Evolutionary conservation across 352 stramenopile species (phyloP), one percentile per base, ranked within the genome.

Genomic region (Pythium volutum): DNA sequence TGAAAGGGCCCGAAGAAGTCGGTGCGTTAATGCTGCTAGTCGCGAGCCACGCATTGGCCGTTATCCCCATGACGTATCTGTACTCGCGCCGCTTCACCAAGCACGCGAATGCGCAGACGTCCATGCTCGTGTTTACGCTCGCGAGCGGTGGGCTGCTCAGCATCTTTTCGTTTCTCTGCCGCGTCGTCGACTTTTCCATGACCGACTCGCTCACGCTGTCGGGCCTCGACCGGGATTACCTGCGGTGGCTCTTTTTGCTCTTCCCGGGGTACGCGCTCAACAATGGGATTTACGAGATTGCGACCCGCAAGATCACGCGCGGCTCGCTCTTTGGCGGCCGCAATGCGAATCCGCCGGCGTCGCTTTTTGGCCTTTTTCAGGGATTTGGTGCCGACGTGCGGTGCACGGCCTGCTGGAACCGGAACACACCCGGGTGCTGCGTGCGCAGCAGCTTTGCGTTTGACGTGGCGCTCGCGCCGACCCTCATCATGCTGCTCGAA

Each of bases 121-220:
- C 74, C 7, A 63, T 89, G 46, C 66, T 92, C 25, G 76, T 89
- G 6, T 84, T 92, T 43, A 67, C 69, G 1, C 67, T 92, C 0
- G 74, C 77, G 20, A 79, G 77, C 0, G 82, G 78, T 20, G 78
- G 76, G 7, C 60, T 91, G 47, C 61, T 91, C 23, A 88, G 79
- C 43, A 89, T 91, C 45, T 85, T 91, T 53, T 91, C 81, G 36
- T 89, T 91, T 50, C 43, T 91, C 45, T 91, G 81, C 51, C 79
- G 81, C 22, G 60, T 91, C 25, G 77, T 91, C 8, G 73, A 87
- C 54, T 88, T 67, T 47, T 34, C 29, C n/a, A 63, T 69, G 62
- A 50, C 25, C 12, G n/a, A 41, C 3, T 69, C 65, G 10, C 72
- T 90, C n/a, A 84, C 76, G 20, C 61, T 91, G 4, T 81, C 81